Conservation (phyloP, 805 yeast species). For the Clavispora fructus region DNA sequence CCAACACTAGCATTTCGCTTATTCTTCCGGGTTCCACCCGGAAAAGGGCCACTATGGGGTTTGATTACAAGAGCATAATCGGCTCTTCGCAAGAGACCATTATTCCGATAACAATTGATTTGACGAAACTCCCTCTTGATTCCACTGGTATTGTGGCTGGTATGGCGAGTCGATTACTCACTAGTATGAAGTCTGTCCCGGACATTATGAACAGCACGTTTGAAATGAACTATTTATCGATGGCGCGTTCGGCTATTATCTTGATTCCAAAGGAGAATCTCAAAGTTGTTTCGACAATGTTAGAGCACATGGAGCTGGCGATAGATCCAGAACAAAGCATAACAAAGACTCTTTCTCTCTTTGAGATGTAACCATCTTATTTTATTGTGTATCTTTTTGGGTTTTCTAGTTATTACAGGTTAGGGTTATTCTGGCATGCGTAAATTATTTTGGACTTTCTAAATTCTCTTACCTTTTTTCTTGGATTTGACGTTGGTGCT, state of each 20-base stretch:
- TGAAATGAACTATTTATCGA: constrained; percentile 56
- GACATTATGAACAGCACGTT: constrained; percentile 18
- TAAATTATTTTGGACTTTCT: constrained; percentile 1
- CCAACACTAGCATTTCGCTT: constrained; percentile 46
- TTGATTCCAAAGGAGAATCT: constrained; percentile 52
- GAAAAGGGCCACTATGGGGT: constrained; percentile 34
- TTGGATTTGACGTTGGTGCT: constrained; percentile 37
- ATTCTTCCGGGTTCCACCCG: constrained; percentile 39
- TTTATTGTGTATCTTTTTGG: neutral
- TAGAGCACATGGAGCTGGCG: neutral
- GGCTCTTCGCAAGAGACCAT: constrained; percentile 56
- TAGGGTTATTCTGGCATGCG: neutral
- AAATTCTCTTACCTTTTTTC: constrained; percentile 32
- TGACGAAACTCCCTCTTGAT: constrained; percentile 50
- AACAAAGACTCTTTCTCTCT: neutral
- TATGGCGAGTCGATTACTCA: constrained; percentile 46
- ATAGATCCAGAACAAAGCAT: neutral
- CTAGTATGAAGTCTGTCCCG: constrained; percentile 19
- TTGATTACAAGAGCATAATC: constrained; percentile 37
- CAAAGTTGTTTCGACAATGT: constrained; percentile 21
- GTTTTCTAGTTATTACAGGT: neutral
- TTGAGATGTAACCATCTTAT: neutral
- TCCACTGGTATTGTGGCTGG: constrained; percentile 66
- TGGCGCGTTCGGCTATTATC: constrained; percentile 56
- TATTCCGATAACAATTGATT: constrained; percentile 53